Conservation (phyloP, 2,329 filamentous ascomycete species). For the Penicillium sp. region DNA sequence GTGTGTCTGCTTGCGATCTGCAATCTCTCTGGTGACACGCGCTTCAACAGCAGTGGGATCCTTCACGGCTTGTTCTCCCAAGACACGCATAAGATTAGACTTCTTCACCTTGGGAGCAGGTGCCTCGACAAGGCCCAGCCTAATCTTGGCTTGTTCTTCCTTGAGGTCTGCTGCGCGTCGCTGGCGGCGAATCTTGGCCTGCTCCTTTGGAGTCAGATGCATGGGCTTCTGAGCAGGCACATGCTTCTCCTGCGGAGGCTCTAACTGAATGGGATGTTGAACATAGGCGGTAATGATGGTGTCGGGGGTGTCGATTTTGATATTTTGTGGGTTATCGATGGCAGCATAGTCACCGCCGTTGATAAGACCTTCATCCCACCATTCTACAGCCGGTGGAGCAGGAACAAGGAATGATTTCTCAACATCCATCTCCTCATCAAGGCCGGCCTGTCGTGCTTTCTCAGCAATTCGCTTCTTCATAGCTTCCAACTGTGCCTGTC, state of each 20-base stretch:
- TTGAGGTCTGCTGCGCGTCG: slow-evolving; percentile 90
- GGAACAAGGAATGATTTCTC: slow-evolving; percentile 89
- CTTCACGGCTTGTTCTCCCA: slow-evolving; percentile 89
- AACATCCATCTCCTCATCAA: slow-evolving; percentile 85
- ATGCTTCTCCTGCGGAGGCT: slow-evolving; percentile 87
- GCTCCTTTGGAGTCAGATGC: slow-evolving; percentile 88
- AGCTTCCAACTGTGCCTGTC: slow-evolving; percentile 84
- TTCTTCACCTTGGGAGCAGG: slow-evolving; percentile 96
- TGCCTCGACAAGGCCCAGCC: slow-evolving; percentile 83
- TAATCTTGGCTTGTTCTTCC: slow-evolving; percentile 94
- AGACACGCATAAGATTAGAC: slow-evolving; percentile 93
- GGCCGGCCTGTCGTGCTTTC: slow-evolving; percentile 82
- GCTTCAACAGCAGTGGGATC: slow-evolving; percentile 97
- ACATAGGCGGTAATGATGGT: slow-evolving; percentile 88
- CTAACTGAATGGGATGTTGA: slow-evolving; percentile 87
- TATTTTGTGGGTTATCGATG: slow-evolving; percentile 63
- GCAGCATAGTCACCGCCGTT: slow-evolving; percentile 73
- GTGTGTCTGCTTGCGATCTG: slow-evolving; percentile 79
- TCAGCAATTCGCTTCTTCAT: slow-evolving; percentile 94
- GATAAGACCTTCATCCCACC: slow-evolving; percentile 93
- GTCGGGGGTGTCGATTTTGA: slow-evolving; percentile 77
- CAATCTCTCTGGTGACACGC: slow-evolving; percentile 88
- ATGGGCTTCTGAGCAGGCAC: slow-evolving; percentile 80
- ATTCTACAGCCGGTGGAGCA: slow-evolving; percentile 83
- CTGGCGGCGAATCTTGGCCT: slow-evolving; percentile 86